Base-by-base conservation (phyloP, 2,329 filamentous ascomycete genomes). In the Basipetospora chlamydospora region DNA sequence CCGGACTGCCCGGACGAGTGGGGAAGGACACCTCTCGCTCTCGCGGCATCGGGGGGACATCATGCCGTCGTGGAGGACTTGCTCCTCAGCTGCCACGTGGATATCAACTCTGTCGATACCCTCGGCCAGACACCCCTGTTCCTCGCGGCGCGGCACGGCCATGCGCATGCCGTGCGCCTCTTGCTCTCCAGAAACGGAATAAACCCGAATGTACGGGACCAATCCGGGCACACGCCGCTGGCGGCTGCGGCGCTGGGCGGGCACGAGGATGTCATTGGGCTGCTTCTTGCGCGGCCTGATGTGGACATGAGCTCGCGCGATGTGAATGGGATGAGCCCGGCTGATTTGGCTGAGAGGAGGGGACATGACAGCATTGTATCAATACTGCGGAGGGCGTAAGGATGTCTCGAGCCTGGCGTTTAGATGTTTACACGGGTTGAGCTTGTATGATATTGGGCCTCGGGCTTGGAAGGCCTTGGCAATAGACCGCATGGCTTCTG, bases 31-130 rank as follows among this genome's bases (percentile, higher is more conserved):
- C 34, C 34, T 2, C n/a, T 36, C 8, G 44, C 45, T 31, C 44
- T 47, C 26, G 49, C 49, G n/a, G 46, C 44, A n/a, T 33, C 43
- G 17, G 40, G 39, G 6, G 47, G 46, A 11, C 42, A 49, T 33
- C 35, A 37, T 32, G 38, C 26, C 15, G 39, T 46, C 29, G 42
- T 48, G 18, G 32, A 39, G 26, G 22, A 44, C 18, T 38, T 49
- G 13, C 29, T 47, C 12, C 11, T 20, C 9, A 4, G 25, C 8
- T 11, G 20, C 9, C 16, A 26, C 11, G 22, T 40, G n/a, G 28
- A 35, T 10, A 10, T 32, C 26, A 35, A 40, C 34, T 9, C 29
- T 6, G n/a, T 28, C 6, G 39, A 40, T 22, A 18, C 26, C 10
- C 25, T 40, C 5, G 39, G 39, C 6, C 34, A 40, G 26, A 40